Conservation (phyloP, 441 rosid genomes). For the Populus hybrid region DNA sequence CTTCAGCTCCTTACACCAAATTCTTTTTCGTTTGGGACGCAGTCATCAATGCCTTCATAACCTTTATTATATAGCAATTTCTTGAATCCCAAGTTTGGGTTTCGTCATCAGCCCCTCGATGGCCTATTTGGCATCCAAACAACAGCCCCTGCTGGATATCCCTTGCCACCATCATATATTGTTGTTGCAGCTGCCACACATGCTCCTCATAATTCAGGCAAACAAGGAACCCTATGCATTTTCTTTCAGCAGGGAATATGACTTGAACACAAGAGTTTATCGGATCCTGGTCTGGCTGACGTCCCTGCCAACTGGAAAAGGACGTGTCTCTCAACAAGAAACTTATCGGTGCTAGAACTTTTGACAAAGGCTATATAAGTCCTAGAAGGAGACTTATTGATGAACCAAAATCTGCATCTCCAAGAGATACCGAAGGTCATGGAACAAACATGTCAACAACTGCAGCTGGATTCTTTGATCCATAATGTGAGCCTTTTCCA, state of each 20-base stretch:
- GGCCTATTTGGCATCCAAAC: slow-evolving; percentile 67
- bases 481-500: slow-evolving; percentile 53
- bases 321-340: slow-evolving; percentile 65
- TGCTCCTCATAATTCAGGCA: slow-evolving; percentile 33
- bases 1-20: no score
- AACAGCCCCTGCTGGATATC: slow-evolving; percentile 42
- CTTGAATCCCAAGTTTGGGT: no score
- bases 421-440: slow-evolving; percentile 79
- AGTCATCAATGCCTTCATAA: no score
- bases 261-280: slow-evolving; percentile 67
- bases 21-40: no score
- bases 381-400: slow-evolving; percentile 28
- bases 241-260: slow-evolving; percentile 85
- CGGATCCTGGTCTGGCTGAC: slow-evolving; percentile 39
- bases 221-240: slow-evolving; percentile 71
- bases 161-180: slow-evolving; percentile 33
- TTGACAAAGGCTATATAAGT: slow-evolving; percentile 43
- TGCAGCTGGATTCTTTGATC: slow-evolving; percentile 61
- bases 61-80: no score
- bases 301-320: slow-evolving; percentile 70
- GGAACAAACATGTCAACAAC: slow-evolving; percentile 84
- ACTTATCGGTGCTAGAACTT: slow-evolving; percentile 76
- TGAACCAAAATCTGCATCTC: slow-evolving; percentile 43
- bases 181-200: slow-evolving; percentile 21
- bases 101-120: slow-evolving; percentile 58